Base-by-base conservation (phyloP, 495 filamentous ascomycete genomes). In the Lasiosphaeria ovina region DNA sequence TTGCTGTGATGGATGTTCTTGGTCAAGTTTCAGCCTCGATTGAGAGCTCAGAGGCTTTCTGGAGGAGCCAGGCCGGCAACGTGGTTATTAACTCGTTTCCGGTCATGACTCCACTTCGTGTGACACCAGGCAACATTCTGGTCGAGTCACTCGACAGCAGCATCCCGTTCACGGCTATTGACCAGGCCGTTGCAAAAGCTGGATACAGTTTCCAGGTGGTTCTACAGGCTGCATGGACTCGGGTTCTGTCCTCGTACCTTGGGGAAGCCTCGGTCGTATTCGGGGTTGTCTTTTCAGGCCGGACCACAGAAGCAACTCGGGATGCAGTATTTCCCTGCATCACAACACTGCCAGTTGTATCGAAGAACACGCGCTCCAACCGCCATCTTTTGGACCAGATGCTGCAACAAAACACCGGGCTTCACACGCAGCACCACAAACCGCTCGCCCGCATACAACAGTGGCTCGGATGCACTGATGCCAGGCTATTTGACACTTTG, bases 141-240 rank as follows among this genome's bases (percentile, higher is more conserved):
- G 74, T 76, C 1, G 63, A 71, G 36, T 78, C 77, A 3, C 66
- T 73, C n/a, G 58, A 47, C 2, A 85, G 77, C 47, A 65, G 69
- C 6, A 59, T 70, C 35, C 59, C 74, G 1, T 57, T 79, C 10
- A 62, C 66, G 0, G 62, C 72, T 1, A 72, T 93, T 6, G 83
- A 89, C 65, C 62, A 67, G 17, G 72, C 65, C 14, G 87, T 86
- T 38, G 75, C 75, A 48, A 59, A 72, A 8, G 64, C 78, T 0
- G 81, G 82, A n/a, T 76, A 88, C n/a, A 88, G 89, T 1, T 55
- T 93, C 35, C 88, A 91, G 66, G 85, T 84, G 11, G 82, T 83
- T 31, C 81, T 87, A 0, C 89, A 93, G 68, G 87, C 83, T n/a
- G 82, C 88, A 35, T 94, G 90, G 90, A 80, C 83, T 2, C 77